phyloP scores from a whole-genome alignment of 106 monocot species.

The Triglochin maritima region DNA sequence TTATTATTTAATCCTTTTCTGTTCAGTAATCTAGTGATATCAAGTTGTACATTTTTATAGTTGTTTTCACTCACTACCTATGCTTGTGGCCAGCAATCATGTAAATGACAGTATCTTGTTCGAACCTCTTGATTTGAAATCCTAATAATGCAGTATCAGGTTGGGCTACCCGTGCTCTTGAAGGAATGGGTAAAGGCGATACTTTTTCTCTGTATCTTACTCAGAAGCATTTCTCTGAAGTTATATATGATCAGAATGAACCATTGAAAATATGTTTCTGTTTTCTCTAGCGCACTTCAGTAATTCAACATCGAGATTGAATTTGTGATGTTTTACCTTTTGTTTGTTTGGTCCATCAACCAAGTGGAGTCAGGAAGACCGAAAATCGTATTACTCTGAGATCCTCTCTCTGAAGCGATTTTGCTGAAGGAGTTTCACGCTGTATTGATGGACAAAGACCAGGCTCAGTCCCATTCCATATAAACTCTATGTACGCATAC shows the following conservation, averaged over 20 bases:
- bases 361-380: conserved; percentile 76
- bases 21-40: no score
- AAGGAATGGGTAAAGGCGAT: conserved; percentile 71
- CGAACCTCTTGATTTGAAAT: background rate
- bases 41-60: no score
- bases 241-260: conserved; percentile 40
- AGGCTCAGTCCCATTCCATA: conserved; percentile 16
- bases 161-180: conserved; percentile 75
- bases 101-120: background rate
- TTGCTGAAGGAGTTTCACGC: conserved; percentile 91
- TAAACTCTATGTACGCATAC: background rate
- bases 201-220: conserved; percentile 89
- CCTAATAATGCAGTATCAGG: conserved; percentile 45
- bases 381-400: conserved; percentile 84
- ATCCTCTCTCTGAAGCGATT: conserved; percentile 67
- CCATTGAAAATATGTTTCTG: conserved; percentile 42
- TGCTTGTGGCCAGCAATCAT: no score
- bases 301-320: no score
- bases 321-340: background rate
- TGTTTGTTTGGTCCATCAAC: conserved; percentile 25
- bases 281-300: no score
- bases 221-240: conserved; percentile 80
- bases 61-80: no score
- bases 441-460: conserved; percentile 94
- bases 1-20: no score